Evolutionary conservation across 805 yeast species (phyloP).

Genomic region (Metschnikowia kunwiensis): DNA sequence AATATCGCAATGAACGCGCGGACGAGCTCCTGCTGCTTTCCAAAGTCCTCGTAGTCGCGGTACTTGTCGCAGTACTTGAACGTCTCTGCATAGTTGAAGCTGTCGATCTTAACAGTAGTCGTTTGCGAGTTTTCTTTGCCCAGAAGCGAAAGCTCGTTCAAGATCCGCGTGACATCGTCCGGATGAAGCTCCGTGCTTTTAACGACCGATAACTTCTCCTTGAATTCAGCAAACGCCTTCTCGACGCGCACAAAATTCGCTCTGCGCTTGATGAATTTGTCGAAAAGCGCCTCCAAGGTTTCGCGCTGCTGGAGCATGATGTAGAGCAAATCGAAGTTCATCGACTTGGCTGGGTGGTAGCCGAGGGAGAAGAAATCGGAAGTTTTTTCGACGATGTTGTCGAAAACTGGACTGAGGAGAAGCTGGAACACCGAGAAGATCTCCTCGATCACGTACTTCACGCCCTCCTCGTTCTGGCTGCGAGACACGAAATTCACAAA

Average conservation of each 20-base stretch:
- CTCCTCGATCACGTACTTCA: conserved; percentile 19
- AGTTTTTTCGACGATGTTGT: conserved; percentile 17
- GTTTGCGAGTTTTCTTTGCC: conserved; percentile 5
- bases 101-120: conserved; percentile 7
- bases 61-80: conserved; percentile 17
- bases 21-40: conserved; percentile 11
- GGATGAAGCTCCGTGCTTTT: conserved; percentile 16
- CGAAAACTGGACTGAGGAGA: conserved; percentile 20
- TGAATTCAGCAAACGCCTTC: conserved; percentile 13
- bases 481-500: conserved; percentile 27
- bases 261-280: conserved; percentile 14
- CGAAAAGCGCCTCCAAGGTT: conserved; percentile 16
- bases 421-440: conserved; percentile 15
- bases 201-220: conserved; percentile 20
- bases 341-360: conserved; percentile 21
- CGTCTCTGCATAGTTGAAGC: conserved; percentile 22
- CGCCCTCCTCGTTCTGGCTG: conserved; percentile 18
- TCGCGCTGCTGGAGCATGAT: conserved; percentile 27
- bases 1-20: conserved; percentile 7
- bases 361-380: conserved; percentile 17
- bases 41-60: conserved; percentile 7
- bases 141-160: conserved; percentile 13
- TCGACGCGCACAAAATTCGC: conserved; percentile 15
- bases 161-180: conserved; percentile 10
- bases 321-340: conserved; percentile 32